A percentile compares a stretch with the other conserved stretches of the same genome.
Evolutionary conservation across 2,329 filamentous ascomycete species (phyloP).

Genomic region (Cadophora sp.): DNA sequence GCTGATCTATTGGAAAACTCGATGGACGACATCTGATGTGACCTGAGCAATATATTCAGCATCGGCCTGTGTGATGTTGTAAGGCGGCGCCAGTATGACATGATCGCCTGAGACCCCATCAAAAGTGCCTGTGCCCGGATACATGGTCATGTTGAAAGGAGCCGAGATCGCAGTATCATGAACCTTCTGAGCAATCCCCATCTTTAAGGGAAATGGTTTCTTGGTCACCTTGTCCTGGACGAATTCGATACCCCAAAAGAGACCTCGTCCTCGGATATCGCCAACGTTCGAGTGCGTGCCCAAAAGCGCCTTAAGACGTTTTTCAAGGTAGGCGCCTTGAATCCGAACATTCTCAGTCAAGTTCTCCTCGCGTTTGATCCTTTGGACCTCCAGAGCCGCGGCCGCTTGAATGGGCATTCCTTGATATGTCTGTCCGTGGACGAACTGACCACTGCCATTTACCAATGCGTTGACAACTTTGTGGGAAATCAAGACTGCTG

Average conservation of each 20-base stretch:
- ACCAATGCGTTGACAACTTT: conserved; percentile 54
- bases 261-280: conserved; percentile 64
- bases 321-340: conserved; percentile 58
- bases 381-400: conserved; percentile 67
- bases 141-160: conserved; percentile 61
- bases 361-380: conserved; percentile 61
- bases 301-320: conserved; percentile 52
- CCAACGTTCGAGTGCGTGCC: conserved; percentile 58
- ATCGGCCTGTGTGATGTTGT: conserved; percentile 59
- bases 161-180: conserved; percentile 51
- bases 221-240: conserved; percentile 58
- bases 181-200: conserved; percentile 54
- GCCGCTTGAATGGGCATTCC: conserved; percentile 65
- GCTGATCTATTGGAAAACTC: conserved; percentile 34
- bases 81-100: conserved; percentile 66
- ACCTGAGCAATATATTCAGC: conserved; percentile 60
- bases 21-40: conserved; percentile 32
- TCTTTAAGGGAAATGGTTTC: conserved; percentile 52
- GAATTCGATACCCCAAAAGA: conserved; percentile 64
- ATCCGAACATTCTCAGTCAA: conserved; percentile 63
- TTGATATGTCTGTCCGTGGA: conserved; percentile 60
- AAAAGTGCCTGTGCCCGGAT: conserved; percentile 62
- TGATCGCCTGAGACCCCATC: conserved; percentile 66
- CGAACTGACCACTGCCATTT: conserved; percentile 40
- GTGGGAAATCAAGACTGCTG: conserved; percentile 61